phyloP scores from a whole-genome alignment of 176 grass and related monocot species.

The Oryza australiensis region DNA sequence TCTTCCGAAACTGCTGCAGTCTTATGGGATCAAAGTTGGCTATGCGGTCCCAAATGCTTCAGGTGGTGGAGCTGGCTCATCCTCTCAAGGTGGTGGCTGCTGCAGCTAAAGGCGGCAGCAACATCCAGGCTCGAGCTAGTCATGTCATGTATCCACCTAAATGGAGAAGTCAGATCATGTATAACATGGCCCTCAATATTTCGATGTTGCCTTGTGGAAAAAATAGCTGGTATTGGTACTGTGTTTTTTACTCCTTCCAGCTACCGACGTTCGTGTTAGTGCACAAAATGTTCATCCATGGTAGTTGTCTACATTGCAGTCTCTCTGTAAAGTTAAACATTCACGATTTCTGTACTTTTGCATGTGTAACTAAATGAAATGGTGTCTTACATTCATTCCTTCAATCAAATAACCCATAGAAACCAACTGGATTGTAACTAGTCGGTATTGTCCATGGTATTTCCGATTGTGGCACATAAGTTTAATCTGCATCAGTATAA shows the following conservation, averaged over 20 bases:
- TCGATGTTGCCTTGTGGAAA: conserved; percentile 17
- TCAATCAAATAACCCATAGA: conserved; percentile 41
- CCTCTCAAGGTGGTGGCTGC: conserved; percentile 58
- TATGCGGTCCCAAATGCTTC: conserved; percentile 53
- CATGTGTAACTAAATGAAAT: conserved; percentile 32
- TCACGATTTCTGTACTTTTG: conserved; percentile 13
- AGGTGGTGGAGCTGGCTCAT: conserved; percentile 60
- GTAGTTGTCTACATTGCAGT: conserved; percentile 27
- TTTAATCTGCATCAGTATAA: background rate
- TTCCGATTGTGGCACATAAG: too few species aligned
- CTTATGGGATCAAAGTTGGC: conserved; percentile 76
- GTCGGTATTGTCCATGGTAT: background rate
- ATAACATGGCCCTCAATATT: conserved; percentile 24
- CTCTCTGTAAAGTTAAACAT: conserved; percentile 38
- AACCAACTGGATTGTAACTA: background rate
- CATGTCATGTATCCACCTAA: background rate
- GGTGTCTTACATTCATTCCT: conserved; percentile 38
- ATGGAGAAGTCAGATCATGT: background rate
- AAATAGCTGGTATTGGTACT: conserved; percentile 25
- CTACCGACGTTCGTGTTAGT: conserved; percentile 3
- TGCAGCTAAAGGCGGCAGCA: conserved; percentile 43
- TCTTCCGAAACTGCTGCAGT: conserved; percentile 40
- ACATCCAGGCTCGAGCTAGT: background rate
- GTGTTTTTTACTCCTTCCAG: conserved; percentile 28
- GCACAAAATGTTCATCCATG: conserved; percentile 30